Percentiles rank a stretch among this genome's conserved stretches.
Evolutionary conservation across 2,329 filamentous ascomycete genomes (phyloP).

Genomic region (Penicillium oxalicum): DNA sequence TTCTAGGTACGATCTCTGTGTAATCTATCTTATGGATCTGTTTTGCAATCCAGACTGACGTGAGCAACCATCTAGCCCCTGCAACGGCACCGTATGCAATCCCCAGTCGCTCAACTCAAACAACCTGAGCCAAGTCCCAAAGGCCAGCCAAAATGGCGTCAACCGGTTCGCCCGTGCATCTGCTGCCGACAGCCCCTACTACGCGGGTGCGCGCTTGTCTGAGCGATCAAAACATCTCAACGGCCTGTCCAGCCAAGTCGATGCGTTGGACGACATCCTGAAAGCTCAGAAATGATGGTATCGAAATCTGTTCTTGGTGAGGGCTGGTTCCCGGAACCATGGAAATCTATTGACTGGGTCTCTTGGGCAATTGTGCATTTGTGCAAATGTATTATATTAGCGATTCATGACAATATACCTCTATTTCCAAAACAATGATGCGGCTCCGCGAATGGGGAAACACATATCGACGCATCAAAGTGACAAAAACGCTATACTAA

Average conservation of each 20-base stretch:
- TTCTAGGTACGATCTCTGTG: too few species aligned
- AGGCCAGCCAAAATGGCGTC: constrained; percentile 17
- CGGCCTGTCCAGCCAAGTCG: constrained; percentile 28
- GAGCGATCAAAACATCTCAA: constrained; percentile 26
- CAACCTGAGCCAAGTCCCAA: constrained; percentile 25
- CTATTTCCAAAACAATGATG: constrained; percentile 2
- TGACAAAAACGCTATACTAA: too few species aligned
- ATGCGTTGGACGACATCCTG: constrained; percentile 26
- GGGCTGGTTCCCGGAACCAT: too few species aligned
- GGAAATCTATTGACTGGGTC: too few species aligned
- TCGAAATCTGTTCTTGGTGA: too few species aligned
- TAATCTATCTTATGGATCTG: too few species aligned
- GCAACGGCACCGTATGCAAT: constrained; percentile 15
- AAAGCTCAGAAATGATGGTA: constrained; percentile 7
- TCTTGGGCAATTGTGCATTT: too few species aligned
- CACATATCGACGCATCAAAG: neutral
- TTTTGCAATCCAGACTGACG: constrained; percentile 4
- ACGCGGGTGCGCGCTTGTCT: constrained; percentile 26
- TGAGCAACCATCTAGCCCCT: neutral
- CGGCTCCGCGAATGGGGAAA: neutral
- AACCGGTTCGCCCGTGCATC: constrained; percentile 25
- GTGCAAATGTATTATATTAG: constrained; percentile 1
- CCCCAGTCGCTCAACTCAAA: constrained; percentile 19
- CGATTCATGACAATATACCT: constrained; percentile 9
- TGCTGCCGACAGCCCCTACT: constrained; percentile 29